Evolutionary conservation across 345 rosid genomes (phyloP), one percentile per base, ranked within the genome.

Genomic region (Syzygium jambos): DNA sequence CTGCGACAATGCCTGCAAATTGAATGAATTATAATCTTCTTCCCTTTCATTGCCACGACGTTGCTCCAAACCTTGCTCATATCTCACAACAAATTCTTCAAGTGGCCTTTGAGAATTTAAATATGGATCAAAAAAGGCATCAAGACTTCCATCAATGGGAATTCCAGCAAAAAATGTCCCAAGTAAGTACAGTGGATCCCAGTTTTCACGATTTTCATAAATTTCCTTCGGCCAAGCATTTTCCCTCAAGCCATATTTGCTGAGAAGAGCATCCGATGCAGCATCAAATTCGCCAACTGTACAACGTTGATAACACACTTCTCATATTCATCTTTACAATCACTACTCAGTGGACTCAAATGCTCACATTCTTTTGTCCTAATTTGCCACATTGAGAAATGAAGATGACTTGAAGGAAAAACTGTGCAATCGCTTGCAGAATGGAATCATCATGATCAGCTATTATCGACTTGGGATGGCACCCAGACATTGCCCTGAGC

Each of bases 371-470:
- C 98, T 51, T 93, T 96, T 56, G 89, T 92, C 91, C 91, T 92
- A 43, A 94, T 88, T 89, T 97, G 99, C 95, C 98, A 94, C 90
- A 86, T 86, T 41, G 98, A 97, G 86, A 94, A 94, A 25, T 95
- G 90, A 87, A 95, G 97, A 90, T 92, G 95, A n/a, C 97, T 92
- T 88, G 92, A 90, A 2, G 99, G 98, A 61, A 97, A 96, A 78
- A 94, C 41, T 90, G 93, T 11, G 89, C 90, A 68, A 94, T 89
- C 78, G 95, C 96, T 87, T 93, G 94, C 85, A 93, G 93, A 73
- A 97, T 93, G 87, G 94, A 91, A 84, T 63, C 61, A 61, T 97
- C 97, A 90, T 95, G 97, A 92, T 97, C 97, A 61, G 97, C 98
- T 85, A 96, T 91, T 83, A 96, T 90, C 22, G 95, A 94, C 86